Conservation (phyloP, 2,329 filamentous ascomycete genomes). For the Ophiosphaerella narmari region DNA sequence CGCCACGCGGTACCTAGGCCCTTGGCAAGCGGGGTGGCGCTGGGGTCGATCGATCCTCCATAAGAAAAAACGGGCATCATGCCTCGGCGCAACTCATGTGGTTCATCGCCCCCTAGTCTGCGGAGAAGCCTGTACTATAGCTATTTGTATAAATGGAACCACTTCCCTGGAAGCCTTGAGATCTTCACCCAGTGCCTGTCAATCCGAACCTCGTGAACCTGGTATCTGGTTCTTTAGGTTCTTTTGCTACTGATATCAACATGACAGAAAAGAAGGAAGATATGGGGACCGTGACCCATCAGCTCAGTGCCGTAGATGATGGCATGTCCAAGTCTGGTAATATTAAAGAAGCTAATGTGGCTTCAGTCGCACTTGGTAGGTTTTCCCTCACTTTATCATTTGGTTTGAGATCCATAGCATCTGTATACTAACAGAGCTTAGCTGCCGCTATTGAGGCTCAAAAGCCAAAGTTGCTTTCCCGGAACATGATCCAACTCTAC, state of each 20-base stretch:
- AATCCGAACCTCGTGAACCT: conserved; percentile 7
- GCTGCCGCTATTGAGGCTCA: conserved; percentile 41
- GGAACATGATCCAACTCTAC: conserved; percentile 39
- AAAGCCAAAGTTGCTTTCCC: conserved; percentile 36
- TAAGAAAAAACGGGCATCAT: conserved; percentile 17
- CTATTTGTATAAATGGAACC: conserved; percentile 28
- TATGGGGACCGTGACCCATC: conserved; percentile 28
- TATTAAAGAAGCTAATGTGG: conserved; percentile 35
- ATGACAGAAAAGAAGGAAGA: conserved; percentile 28
- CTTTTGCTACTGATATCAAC: background rate
- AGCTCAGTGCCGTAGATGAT: conserved; percentile 28
- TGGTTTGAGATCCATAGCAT: background rate
- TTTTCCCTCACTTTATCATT: background rate
- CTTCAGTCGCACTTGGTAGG: conserved; percentile 37
- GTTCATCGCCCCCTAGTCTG: conserved; percentile 13
- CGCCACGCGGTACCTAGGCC: conserved; percentile 9
- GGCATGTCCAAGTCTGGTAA: conserved; percentile 22
- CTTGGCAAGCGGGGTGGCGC: conserved; percentile 27
- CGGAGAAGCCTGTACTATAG: conserved; percentile 27
- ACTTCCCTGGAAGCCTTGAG: conserved; percentile 13
- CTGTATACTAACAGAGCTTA: conserved; percentile 12
- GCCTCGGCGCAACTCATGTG: conserved; percentile 21
- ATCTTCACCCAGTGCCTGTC: conserved; percentile 6
- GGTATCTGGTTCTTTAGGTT: background rate
- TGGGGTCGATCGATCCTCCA: conserved; percentile 8